Percentiles rank a stretch among this genome's conserved stretches.
phyloP scores from a whole-genome alignment of 129 eudicot genomes.

The Saussurea involucrata region DNA sequence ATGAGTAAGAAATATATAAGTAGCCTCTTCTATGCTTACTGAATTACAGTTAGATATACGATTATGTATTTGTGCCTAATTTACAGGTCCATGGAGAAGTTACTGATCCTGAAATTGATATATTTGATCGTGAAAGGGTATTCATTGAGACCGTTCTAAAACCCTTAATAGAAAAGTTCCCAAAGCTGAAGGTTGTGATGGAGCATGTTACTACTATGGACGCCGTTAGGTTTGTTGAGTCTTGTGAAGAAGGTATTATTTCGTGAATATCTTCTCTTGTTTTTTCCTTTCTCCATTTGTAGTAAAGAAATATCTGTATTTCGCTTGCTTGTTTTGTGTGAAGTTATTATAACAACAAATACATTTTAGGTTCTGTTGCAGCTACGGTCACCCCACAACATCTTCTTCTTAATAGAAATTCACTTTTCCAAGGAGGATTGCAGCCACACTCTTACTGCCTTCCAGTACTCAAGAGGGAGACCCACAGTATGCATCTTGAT shows the following conservation, averaged over 20 bases:
- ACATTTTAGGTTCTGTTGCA: slow-evolving; percentile 64
- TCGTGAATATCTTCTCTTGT: not conserved
- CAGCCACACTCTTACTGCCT: slow-evolving; percentile 95
- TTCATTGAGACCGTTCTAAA: slow-evolving; percentile 72
- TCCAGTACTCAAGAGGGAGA: slow-evolving; percentile 95
- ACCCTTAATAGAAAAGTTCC: slow-evolving; percentile 72
- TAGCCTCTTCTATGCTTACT: not conserved
- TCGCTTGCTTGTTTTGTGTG: not conserved
- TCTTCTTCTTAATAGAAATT: slow-evolving; percentile 81
- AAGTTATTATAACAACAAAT: slow-evolving; percentile 3
- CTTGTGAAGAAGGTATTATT: slow-evolving; percentile 70
- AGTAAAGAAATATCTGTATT: not conserved
- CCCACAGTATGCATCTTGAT: slow-evolving; percentile 53
- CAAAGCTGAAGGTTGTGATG: slow-evolving; percentile 86
- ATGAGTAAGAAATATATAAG: not conserved
- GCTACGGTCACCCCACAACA: slow-evolving; percentile 99
- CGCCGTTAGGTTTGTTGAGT: slow-evolving; percentile 82
- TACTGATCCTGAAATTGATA: slow-evolving; percentile 71
- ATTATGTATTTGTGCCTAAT: not conserved
- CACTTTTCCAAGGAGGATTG: slow-evolving; percentile 95
- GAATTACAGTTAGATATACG: not conserved
- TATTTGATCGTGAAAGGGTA: slow-evolving; percentile 93
- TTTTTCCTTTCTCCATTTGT: not conserved
- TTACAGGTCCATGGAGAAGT: slow-evolving; percentile 97
- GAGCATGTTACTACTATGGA: slow-evolving; percentile 95